Evolutionary conservation across 2,329 filamentous ascomycete species (phyloP), one percentile per base, ranked within the genome.

Genomic region (Pseudocercospora ulei): DNA sequence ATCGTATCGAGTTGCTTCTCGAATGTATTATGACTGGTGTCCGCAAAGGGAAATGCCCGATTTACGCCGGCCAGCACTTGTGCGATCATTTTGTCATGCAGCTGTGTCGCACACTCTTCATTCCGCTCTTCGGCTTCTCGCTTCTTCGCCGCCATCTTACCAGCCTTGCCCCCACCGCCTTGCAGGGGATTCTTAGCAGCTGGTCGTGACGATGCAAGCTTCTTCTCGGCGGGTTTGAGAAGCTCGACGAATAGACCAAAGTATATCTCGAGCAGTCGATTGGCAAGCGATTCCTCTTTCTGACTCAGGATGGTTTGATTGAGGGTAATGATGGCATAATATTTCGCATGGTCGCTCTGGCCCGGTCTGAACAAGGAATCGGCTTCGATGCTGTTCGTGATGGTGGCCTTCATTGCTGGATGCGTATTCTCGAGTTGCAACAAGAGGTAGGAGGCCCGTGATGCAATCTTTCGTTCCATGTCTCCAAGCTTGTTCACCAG

Each of bases 401-500:
- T 81, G 36, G 92, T 78, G 9, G 75, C 70, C 62, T 95, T 96
- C 90, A 98, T 98, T 38, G 84, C 72, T 0, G 90, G 90, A 59
- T 98, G 90, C 0, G 80, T 77, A 43, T 79, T 82, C 56, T 95
- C 76, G 5, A 98, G 70, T 58, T 98, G 90, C 36, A 98, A 70
- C n/a, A 98, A 69, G 28, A 96, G 72, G 62, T 94, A 93, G 0
- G 90, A 96, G 2, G 88, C 81, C 44, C 87, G 77, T 3, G 90
- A 98, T 1, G 90, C 80, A 54, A 98, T 92, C 63, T 96, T 98
- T 59, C 86, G 86, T 50, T 93, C 85, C 28, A 82, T 83, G 58
- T 98, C 90, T 53, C 92, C 88, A 16, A 98, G 75, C 63, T 98
- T 98, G 68, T 96, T 96, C 51, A 98, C 85, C 41, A 98, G 66